Evolutionary conservation across 768 basidiomycete genomes (phyloP).

Genomic region (Mycena vitilis): DNA sequence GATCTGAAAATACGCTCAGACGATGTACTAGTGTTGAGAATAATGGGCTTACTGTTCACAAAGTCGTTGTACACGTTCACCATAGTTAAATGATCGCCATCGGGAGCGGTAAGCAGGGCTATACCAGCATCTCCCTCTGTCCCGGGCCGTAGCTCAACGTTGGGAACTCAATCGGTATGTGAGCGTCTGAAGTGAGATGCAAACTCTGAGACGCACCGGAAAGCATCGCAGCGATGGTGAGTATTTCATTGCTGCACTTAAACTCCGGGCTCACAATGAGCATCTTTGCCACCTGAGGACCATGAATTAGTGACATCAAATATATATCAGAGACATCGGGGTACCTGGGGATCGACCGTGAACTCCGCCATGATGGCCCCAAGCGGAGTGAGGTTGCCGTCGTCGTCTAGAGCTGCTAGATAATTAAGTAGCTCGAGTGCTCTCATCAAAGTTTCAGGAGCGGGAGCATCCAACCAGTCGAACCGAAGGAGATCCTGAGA

Average conservation of each 20-base stretch:
- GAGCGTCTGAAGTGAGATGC: not conserved
- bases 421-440: constrained; percentile 95
- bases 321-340: not conserved
- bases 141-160: constrained; percentile 96
- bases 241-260: constrained; percentile 93
- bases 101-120: constrained; percentile 98
- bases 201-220: constrained; percentile 67
- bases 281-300: constrained; percentile 97
- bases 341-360: constrained; percentile 96
- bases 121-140: constrained; percentile 99
- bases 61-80: constrained; percentile 97
- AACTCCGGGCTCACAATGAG: constrained; percentile 94
- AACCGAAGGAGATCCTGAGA: constrained; percentile 86
- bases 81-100: constrained; percentile 93
- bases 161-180: constrained; percentile 62
- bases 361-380: constrained; percentile 99
- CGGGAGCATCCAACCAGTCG: constrained; percentile 99
- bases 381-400: constrained; percentile 91
- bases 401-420: constrained; percentile 94
- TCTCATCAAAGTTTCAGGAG: constrained; percentile 94
- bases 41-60: constrained; percentile 82
- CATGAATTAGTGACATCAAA: constrained; percentile 78
- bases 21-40: constrained; percentile 87
- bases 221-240: constrained; percentile 96
- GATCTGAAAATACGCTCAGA: constrained; percentile 63